phyloP scores from a whole-genome alignment of 139 green algal species.

The Chlorella sp. region DNA sequence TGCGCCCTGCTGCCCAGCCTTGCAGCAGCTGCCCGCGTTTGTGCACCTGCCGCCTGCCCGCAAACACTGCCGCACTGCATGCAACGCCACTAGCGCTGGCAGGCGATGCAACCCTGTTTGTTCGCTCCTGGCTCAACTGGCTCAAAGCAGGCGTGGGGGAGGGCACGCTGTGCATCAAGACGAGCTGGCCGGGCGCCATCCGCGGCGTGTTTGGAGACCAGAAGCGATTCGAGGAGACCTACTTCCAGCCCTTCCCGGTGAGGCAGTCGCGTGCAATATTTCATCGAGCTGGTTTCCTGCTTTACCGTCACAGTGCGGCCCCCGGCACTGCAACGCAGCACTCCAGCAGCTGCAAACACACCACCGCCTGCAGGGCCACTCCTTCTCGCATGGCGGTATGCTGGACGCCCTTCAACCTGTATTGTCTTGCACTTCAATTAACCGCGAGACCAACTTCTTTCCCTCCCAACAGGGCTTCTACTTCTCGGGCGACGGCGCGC shows the following conservation, averaged over 20 bases:
- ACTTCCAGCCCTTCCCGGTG: conserved; percentile 32
- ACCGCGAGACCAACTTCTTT: no score
- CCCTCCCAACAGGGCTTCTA: conserved; percentile 76
- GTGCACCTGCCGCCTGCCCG: no score
- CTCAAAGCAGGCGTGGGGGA: conserved; percentile 24
- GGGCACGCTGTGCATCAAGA: conserved; percentile 64
- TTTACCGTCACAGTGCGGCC: no score
- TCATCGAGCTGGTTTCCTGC: no score
- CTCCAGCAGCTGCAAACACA: not conserved
- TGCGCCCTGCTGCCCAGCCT: not conserved
- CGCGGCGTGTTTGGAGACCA: conserved; percentile 90
- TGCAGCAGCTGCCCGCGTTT: no score
- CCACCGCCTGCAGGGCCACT: conserved; percentile 69
- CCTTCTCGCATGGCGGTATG: no score
- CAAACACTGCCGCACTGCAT: conserved; percentile 76
- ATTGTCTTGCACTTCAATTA: no score
- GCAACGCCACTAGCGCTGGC: no score
- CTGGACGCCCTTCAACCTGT: no score
- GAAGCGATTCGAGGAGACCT: conserved; percentile 62
- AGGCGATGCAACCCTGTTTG: no score
- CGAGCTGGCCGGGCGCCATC: conserved; percentile 87
- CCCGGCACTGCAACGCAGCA: no score
- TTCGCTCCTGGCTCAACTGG: no score
- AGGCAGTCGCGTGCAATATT: not conserved
- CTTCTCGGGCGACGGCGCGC: conserved; percentile 80